These are phyloP conservation scores for Debaryomyces hansenii DNA, from an alignment of 805 yeast genomes.

Conservation along the genomic window DNA sequence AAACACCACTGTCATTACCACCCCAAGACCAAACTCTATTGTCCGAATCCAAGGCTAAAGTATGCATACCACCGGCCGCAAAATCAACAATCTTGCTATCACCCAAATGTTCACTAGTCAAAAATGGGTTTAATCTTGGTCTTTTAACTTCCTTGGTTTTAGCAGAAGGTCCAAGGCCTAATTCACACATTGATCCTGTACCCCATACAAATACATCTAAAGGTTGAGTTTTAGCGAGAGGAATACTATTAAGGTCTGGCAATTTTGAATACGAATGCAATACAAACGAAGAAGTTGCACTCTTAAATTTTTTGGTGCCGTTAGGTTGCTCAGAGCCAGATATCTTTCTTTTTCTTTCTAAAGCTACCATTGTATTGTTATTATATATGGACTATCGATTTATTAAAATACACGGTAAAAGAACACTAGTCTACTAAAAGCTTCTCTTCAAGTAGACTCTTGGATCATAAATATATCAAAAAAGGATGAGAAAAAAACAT, in stretches of 20 bases:
- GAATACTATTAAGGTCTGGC: constrained; percentile 45
- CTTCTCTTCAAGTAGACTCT: too few species aligned
- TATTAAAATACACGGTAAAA: not conserved
- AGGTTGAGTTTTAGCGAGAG: constrained; percentile 40
- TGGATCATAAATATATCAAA: too few species aligned
- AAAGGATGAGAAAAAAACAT: too few species aligned
- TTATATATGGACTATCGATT: not conserved
- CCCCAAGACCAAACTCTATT: constrained; percentile 99
- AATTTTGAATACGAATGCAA: constrained; percentile 49
- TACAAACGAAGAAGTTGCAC: constrained; percentile 41
- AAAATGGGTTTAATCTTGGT: constrained; percentile 84
- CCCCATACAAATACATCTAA: constrained; percentile 93
- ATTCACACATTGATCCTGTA: constrained; percentile 94
- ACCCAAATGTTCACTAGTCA: constrained; percentile 48
- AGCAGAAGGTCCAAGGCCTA: constrained; percentile 95
- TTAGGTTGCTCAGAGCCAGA: constrained; percentile 14
- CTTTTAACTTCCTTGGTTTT: constrained; percentile 91
- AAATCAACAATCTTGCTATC: constrained; percentile 75
- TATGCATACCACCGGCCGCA: constrained; percentile 96
- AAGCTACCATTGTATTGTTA: constrained; percentile 40
- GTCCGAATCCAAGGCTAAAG: constrained; percentile 72
- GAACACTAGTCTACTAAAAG: not conserved
- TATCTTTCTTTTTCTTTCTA: constrained; percentile 34
- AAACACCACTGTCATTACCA: constrained; percentile 85
- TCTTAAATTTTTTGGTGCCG: constrained; percentile 20